Evolutionary conservation across 192 early-diverging fungal species (phyloP).

Genomic region (Mortierella claussenii): DNA sequence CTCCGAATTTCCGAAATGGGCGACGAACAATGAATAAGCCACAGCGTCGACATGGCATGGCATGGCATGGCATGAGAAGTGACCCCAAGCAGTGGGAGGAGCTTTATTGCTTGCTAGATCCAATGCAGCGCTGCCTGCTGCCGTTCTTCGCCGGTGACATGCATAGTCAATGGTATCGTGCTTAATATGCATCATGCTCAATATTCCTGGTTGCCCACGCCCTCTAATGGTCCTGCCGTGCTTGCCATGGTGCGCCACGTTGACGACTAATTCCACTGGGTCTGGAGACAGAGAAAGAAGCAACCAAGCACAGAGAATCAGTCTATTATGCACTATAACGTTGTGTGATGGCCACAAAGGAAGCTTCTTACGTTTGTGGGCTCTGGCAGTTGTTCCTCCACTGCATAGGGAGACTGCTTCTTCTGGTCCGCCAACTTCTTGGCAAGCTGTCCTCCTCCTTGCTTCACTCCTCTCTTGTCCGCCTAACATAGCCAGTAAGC

Average conservation of each 20-base stretch:
- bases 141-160: too few relatives aligned
- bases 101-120: too few relatives aligned
- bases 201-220: too few relatives aligned
- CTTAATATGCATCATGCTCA: too few relatives aligned
- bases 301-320: background rate
- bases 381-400: slow-evolving; percentile 34
- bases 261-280: slow-evolving; percentile 4
- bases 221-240: too few relatives aligned
- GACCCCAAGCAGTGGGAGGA: too few relatives aligned
- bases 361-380: slow-evolving; percentile 47
- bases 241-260: too few relatives aligned
- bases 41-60: background rate
- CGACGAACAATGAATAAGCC: background rate
- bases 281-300: background rate
- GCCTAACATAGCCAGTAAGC: too few relatives aligned
- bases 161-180: too few relatives aligned
- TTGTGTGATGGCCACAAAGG: too few relatives aligned
- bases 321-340: too few relatives aligned
- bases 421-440: slow-evolving; percentile 39
- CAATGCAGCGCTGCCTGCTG: too few relatives aligned
- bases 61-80: background rate
- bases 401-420: slow-evolving; percentile 31
- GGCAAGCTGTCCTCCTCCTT: slow-evolving; percentile 39
- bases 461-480: slow-evolving; percentile 36
- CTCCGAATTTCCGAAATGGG: background rate